These are phyloP conservation scores for Leccinum solheimii DNA, from an alignment of 1,284 basidiomycete genomes.

Conservation along the genomic window DNA sequence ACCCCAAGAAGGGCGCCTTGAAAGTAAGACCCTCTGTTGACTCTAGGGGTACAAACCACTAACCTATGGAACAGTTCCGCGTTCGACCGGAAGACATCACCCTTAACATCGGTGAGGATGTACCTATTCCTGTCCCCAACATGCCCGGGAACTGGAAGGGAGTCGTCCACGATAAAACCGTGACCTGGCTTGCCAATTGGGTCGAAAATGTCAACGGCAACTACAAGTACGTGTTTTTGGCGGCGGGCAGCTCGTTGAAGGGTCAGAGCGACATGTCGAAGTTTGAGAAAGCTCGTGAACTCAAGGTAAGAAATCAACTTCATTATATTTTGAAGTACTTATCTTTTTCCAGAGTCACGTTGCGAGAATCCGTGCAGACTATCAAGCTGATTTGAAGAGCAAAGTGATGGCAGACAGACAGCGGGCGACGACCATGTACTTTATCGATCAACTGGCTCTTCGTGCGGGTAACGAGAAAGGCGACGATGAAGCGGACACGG, in stretches of 20 bases:
- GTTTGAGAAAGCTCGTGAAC: conserved; percentile 93
- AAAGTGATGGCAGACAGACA: conserved; percentile 93
- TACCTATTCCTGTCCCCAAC: conserved; percentile 78
- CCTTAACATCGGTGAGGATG: conserved; percentile 84
- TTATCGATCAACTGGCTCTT: conserved; percentile 93
- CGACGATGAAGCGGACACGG: conserved; percentile 96
- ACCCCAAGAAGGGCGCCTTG: conserved; percentile 95
- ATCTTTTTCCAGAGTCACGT: conserved; percentile 70
- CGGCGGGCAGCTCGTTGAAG: conserved; percentile 91
- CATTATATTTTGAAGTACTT: conserved; percentile 4
- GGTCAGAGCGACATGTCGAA: conserved; percentile 96
- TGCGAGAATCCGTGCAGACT: conserved; percentile 86
- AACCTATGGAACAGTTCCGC: conserved; percentile 57
- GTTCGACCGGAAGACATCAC: conserved; percentile 92
- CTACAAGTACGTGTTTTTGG: conserved; percentile 95
- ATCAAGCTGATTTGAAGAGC: conserved; percentile 78
- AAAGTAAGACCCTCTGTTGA: conserved; percentile 61
- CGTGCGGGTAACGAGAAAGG: conserved; percentile 98
- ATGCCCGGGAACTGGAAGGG: conserved; percentile 87
- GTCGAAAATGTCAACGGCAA: conserved; percentile 92
- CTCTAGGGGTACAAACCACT: conserved; percentile 6
- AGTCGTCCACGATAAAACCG: conserved; percentile 87
- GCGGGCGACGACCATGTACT: conserved; percentile 95
- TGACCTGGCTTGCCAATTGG: conserved; percentile 98
- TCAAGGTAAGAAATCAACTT: conserved; percentile 62